Evolutionary conservation across 2,329 filamentous ascomycete genomes (phyloP), one percentile per base, ranked within the genome.

Genomic region (Pseudogymnoascus sp.): DNA sequence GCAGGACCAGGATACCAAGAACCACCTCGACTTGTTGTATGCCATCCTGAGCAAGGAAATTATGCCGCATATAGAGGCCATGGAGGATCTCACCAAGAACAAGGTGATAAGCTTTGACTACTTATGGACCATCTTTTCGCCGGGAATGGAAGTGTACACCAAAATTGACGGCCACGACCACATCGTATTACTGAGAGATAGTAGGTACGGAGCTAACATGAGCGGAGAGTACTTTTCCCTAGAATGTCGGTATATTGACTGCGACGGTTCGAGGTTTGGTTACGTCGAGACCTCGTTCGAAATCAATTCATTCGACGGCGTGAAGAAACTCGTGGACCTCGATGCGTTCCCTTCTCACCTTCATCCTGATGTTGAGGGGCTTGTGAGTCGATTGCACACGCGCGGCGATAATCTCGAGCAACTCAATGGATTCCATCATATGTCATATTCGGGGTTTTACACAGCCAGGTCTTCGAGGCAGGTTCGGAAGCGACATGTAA

Each of bases 91-190:
- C 69, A 73, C 72, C 42, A 73, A 69, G 56, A 75, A 77, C 63
- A 68, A 71, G 6, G 74, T 78, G 38, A 76, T 77, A 69, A 76
- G 73, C 3, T 80, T 76, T 63, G 71, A 76, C 16, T 70, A 75
- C 50, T 70, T 80, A 1, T 80, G 78, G 78, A 78, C 76, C 10
- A 64, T 67, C 12, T 67, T 67, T 60, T 36, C 62, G 2, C 66
- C 66, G 12, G 66, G 62, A 59, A 69, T 59, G 59, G 67, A 66
- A 25, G 53, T 65, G 2, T 66, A 71, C 50, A 66, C 61, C 18
- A n/a, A 64, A 40, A 38, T 67, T 68, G 59, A 63, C 62, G 23
- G 65, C 28, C 65, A 66, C 25, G 66, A 67, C 40, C 63, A 64
- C 11, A 59, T 66, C 14, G 12, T 66, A 1, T 36, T 23, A 59